Base-by-base conservation (phyloP, 495 filamentous ascomycete genomes). In the Aspergillus bridgeri region DNA sequence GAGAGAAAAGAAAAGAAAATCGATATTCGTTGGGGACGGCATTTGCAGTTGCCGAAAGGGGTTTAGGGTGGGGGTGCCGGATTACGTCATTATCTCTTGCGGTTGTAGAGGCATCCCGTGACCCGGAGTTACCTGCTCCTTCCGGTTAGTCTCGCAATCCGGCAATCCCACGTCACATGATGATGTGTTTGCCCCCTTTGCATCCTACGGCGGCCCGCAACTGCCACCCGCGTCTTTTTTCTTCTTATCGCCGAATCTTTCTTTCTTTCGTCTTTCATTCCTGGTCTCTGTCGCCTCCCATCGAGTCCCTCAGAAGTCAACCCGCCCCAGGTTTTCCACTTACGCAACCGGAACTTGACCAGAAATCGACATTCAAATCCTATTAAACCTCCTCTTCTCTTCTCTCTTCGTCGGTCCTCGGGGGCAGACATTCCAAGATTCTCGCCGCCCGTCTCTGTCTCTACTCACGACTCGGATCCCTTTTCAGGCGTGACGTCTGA, bases 401-500 rank as follows among this genome's bases (percentile, higher is more conserved):
- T 13, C 33, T 3, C 33, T 15, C 8, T 4, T 38, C 17, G 11
- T 38, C 33, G 17, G 13, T 15, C 33, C 33, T 15, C 33, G 9
- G 5, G 33, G 17, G 33, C 33, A 38, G 33, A 38, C 8, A 38
- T 4, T 44, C 25, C 6, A 38, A 19, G 13, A 42, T 18, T 48
- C 3, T 50, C 21, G 4, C 17, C 21, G 48, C 8, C 7, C 21
- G 17, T 11, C 3, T 22, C 38, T 25, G 17, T 11, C 3, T 22
- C 38, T 25, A n/a, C 38, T 25, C 38, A 55, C 46, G 48, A 61
- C 61, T 59, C 63, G 55, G 55, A 57, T 62, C 65, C 66, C 62
- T 57, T 73, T 63, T 74, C 68, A 72, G 65, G 68, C 69, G 69
- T 69, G 61, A 73, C 66, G 66, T 69, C 65, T 69, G 70, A 64